Percentiles rank a stretch among this genome's conserved stretches.
phyloP scores from a whole-genome alignment of 1,139 yeast species.

The Martiniozyma asiatica region DNA sequence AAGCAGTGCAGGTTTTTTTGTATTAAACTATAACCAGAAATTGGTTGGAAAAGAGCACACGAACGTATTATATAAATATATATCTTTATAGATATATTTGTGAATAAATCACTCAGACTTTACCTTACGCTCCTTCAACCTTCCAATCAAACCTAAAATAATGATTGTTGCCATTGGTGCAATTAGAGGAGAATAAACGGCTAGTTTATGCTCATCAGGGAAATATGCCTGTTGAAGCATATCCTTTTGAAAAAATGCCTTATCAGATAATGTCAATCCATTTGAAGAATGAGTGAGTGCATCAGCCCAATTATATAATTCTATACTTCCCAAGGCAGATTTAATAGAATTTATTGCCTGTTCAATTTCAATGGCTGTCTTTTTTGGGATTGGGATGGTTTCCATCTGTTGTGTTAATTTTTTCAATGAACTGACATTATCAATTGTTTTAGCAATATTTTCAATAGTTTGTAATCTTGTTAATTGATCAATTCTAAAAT shows the following conservation, averaged over 20 bases:
- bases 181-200: slow-evolving; percentile 78
- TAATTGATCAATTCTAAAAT: slow-evolving; percentile 52
- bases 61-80: too few species aligned
- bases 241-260: slow-evolving; percentile 83
- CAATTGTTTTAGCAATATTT: slow-evolving; percentile 38
- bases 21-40: too few species aligned
- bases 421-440: slow-evolving; percentile 58
- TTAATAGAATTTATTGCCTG: slow-evolving; percentile 23
- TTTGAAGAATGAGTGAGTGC: slow-evolving; percentile 45
- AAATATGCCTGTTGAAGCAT: slow-evolving; percentile 93
- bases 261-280: slow-evolving; percentile 48
- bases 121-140: slow-evolving; percentile 32
- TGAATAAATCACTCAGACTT: too few species aligned
- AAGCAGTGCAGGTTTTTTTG: too few species aligned
- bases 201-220: slow-evolving; percentile 90
- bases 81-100: too few species aligned
- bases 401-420: slow-evolving; percentile 57
- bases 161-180: slow-evolving; percentile 79
- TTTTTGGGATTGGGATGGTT: slow-evolving; percentile 71
- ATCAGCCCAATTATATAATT: slow-evolving; percentile 23
- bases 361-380: slow-evolving; percentile 40
- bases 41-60: not conserved
- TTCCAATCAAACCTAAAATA: slow-evolving; percentile 39
- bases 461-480: slow-evolving; percentile 45
- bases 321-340: slow-evolving; percentile 10